A percentile compares a stretch with the other conserved stretches of the same genome.
Evolutionary conservation across 495 filamentous ascomycete genomes (phyloP).

Genomic region (Sordaria brevicollis): DNA sequence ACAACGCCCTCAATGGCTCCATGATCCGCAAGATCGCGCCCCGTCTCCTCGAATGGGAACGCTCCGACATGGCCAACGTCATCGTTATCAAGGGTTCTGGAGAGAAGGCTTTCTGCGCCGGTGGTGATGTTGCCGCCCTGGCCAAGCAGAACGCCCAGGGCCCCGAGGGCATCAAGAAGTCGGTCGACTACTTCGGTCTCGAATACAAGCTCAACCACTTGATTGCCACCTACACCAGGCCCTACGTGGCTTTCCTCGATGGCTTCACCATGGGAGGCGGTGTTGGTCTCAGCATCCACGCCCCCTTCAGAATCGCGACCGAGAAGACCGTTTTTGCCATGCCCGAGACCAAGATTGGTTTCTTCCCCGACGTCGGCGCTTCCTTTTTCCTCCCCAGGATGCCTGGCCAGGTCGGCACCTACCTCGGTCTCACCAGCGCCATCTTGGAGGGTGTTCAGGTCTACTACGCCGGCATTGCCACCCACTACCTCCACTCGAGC

Average conservation of each 20-base stretch:
- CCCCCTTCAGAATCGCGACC: conserved; percentile 91
- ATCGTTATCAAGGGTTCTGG: conserved; percentile 87
- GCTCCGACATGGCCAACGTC: conserved; percentile 86
- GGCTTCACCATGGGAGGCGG: conserved; percentile 98
- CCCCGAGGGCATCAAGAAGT: conserved; percentile 52
- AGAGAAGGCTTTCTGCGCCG: conserved; percentile 77
- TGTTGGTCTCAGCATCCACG: conserved; percentile 87
- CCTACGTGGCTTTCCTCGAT: conserved; percentile 93
- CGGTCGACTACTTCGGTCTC: conserved; percentile 74
- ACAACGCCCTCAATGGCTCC: conserved; percentile 83
- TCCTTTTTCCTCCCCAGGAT: conserved; percentile 91
- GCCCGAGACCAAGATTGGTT: conserved; percentile 96
- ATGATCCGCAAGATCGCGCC: conserved; percentile 91
- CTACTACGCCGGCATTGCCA: conserved; percentile 78
- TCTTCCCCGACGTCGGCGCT: conserved; percentile 95
- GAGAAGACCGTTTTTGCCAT: conserved; percentile 93
- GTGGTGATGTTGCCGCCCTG: conserved; percentile 77
- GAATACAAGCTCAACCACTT: conserved; percentile 93
- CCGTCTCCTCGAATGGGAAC: conserved; percentile 81
- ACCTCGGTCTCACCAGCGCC: conserved; percentile 82
- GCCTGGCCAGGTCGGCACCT: conserved; percentile 74
- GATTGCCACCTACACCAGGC: conserved; percentile 90
- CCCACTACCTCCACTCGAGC: conserved; percentile 89
- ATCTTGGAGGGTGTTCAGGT: conserved; percentile 70
- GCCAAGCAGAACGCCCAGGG: conserved; percentile 61